Evolutionary conservation across 352 stramenopile genomes (phyloP).

Genomic region (Phytopythium sindhum): DNA sequence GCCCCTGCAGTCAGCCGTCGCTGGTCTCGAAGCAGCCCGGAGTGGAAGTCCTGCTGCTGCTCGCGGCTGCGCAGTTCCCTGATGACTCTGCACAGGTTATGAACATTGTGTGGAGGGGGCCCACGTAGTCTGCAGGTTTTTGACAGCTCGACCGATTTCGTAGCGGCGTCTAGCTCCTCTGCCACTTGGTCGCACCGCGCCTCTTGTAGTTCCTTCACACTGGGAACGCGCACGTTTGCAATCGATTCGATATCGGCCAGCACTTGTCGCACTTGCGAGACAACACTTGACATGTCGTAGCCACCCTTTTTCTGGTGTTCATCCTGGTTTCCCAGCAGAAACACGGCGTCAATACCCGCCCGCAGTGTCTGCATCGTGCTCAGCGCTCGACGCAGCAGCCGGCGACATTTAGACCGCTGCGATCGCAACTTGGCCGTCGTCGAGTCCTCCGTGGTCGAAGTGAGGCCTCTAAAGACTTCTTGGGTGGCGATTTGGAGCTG

Average conservation of each 20-base stretch:
- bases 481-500: background rate
- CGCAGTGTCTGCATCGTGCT: background rate
- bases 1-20: constrained; percentile 8
- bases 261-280: background rate
- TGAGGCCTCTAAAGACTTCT: background rate
- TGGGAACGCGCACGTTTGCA: background rate
- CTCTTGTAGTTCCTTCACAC: background rate
- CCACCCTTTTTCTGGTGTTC: background rate
- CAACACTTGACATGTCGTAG: background rate
- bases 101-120: background rate
- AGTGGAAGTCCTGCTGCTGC: constrained; percentile 33
- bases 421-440: background rate
- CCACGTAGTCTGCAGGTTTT: background rate
- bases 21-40: constrained; percentile 20
- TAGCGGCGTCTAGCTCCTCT: background rate
- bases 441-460: background rate
- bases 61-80: constrained; percentile 22
- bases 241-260: background rate
- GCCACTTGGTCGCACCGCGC: background rate
- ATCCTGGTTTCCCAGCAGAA: background rate
- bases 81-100: constrained; percentile 12
- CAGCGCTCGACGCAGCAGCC: background rate
- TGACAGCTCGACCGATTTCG: background rate
- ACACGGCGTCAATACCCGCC: background rate
- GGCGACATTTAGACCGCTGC: background rate